Evolutionary conservation across 495 filamentous ascomycete genomes (phyloP).

Genomic region (Tuber aestivum): DNA sequence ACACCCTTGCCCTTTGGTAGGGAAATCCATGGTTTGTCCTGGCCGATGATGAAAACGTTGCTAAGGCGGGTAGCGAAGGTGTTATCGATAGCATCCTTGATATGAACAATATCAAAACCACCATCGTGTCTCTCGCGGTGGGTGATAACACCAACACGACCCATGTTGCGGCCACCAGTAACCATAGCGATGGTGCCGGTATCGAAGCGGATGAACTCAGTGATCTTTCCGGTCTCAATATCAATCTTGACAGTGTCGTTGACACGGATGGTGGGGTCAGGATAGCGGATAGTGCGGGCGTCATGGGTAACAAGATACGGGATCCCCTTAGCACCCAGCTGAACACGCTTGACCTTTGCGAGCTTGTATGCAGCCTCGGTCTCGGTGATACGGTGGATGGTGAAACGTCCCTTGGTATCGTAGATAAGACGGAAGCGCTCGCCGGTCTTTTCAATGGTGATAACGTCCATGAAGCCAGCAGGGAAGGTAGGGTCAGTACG

Average conservation of each 20-base stretch:
- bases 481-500: slow-evolving; percentile 97
- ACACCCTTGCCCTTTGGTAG: slow-evolving; percentile 99
- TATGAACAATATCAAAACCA: slow-evolving; percentile 98
- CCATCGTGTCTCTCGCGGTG: slow-evolving; percentile 99
- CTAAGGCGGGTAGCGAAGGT: slow-evolving; percentile 95
- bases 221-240: slow-evolving; percentile 90
- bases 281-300: slow-evolving; percentile 99
- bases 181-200: slow-evolving; percentile 95
- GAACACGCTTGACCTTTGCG: slow-evolving; percentile 98
- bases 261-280: slow-evolving; percentile 94
- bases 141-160: slow-evolving; percentile 99
- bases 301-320: slow-evolving; percentile 99
- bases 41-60: slow-evolving; percentile 97
- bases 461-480: slow-evolving; percentile 98
- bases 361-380: slow-evolving; percentile 99
- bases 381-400: slow-evolving; percentile 94
- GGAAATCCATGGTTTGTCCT: slow-evolving; percentile 97
- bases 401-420: slow-evolving; percentile 99
- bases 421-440: slow-evolving; percentile 99
- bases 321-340: slow-evolving; percentile 98
- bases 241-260: slow-evolving; percentile 99
- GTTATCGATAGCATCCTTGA: slow-evolving; percentile 99
- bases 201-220: slow-evolving; percentile 93
- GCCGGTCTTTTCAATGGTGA: slow-evolving; percentile 97
- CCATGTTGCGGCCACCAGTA: slow-evolving; percentile 99